Base-by-base conservation (phyloP, 345 rosid genomes). In the Euclidium syriacum region DNA sequence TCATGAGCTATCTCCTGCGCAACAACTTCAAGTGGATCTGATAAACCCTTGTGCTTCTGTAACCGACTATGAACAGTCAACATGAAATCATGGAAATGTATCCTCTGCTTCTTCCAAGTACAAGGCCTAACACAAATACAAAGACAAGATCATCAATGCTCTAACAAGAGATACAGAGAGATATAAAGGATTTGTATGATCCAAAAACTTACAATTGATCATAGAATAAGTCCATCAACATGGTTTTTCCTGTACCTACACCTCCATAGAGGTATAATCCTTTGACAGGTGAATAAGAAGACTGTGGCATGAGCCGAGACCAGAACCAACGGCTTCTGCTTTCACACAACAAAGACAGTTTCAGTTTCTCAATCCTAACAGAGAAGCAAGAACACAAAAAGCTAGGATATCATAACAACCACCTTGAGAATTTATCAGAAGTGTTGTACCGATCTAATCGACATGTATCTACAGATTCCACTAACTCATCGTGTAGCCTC, bases 31-130 rank as follows among this genome's bases (percentile, higher is more conserved):
- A 94, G 97, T 12, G 99, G 99, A 77, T 94, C 97, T 27, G 92
- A 66, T 54, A 94, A 84, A 63, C 99, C 96, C 73, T 60, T 90
- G 73, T 94, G 99, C 71, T 66, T 94, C 99, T 94, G 98, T 72
- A 94, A 82, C 59, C 95, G 75, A 50, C 99, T 90, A 63, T 94
- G 97, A 70, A 90, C 85, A 68, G 78, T 88, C 74, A 94, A 75
- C 99, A 94, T 94, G 81, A 94, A 94, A 81, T 94, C 97, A 52
- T 94, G 99, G 75, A 90, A 94, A 76, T 94, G 99, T 39, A 90
- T 94, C 81, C 99, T 84, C 78, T 77, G 86, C 81, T 87, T 94
- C 73, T 96, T 94, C 97, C 97, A 94, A 55, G 77, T 78, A 40
- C 74, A 11, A 43, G 99, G 97, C 85, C 99, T 94, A 72, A 53